phyloP scores from a whole-genome alignment of 768 basidiomycete species.

The Suillus subaureus region DNA sequence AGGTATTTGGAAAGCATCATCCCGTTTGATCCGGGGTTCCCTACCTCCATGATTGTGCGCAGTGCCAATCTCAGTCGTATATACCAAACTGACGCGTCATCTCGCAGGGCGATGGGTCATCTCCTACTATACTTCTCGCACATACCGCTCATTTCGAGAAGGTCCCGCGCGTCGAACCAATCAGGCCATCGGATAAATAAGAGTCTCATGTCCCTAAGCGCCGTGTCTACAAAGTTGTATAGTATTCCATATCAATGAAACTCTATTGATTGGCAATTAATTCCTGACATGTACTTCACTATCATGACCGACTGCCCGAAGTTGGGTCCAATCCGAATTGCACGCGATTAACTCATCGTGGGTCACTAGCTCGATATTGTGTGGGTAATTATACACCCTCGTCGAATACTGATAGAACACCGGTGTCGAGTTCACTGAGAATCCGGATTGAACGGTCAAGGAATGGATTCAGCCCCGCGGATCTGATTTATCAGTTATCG shows the following conservation, averaged over 20 bases:
- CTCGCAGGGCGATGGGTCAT: slow-evolving; percentile 6
- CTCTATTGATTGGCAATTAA: not conserved
- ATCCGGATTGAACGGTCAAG: not conserved
- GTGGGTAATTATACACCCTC: not conserved
- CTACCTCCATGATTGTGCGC: slow-evolving; percentile 31
- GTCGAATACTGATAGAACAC: not conserved
- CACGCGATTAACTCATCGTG: not conserved
- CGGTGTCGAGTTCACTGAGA: not conserved
- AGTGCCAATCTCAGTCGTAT: not conserved
- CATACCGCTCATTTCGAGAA: slow-evolving; percentile 12
- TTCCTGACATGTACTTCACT: not conserved
- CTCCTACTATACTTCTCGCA: slow-evolving; percentile 1
- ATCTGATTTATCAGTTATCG: not conserved
- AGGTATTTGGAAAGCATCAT: slow-evolving; percentile 30
- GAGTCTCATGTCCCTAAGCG: not conserved
- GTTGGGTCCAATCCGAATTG: not conserved
- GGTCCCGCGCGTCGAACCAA: slow-evolving; percentile 9
- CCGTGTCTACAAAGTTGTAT: not conserved
- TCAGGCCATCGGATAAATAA: slow-evolving; percentile 7
- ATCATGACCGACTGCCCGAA: not conserved
- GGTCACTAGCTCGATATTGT: not conserved
- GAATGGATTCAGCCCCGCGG: not conserved
- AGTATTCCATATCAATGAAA: slow-evolving; percentile 1
- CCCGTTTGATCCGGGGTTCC: slow-evolving; percentile 40
- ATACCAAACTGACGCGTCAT: not conserved